phyloP scores from a whole-genome alignment of 2,329 filamentous ascomycete genomes.

The Exophiala sp. region DNA sequence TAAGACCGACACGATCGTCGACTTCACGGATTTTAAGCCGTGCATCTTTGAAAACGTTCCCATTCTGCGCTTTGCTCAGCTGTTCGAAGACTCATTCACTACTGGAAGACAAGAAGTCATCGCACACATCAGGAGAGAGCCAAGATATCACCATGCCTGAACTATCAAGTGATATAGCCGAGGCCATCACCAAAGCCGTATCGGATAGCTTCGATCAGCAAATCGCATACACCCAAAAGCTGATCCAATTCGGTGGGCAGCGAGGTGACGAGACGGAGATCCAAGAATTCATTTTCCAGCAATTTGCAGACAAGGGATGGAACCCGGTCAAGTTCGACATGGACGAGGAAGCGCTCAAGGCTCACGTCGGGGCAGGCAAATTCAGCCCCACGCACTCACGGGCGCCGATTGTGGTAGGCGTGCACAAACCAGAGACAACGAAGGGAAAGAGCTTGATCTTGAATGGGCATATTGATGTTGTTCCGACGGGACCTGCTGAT shows the following conservation, averaged over 20 bases:
- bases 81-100: too few species aligned
- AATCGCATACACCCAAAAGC: slow-evolving; percentile 20
- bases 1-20: background rate
- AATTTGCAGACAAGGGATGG: slow-evolving; percentile 18
- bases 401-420: slow-evolving; percentile 21
- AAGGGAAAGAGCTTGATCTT: slow-evolving; percentile 22
- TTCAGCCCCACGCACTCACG: slow-evolving; percentile 19
- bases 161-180: slow-evolving; percentile 16
- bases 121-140: background rate
- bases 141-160: slow-evolving; percentile 12
- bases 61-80: too few species aligned
- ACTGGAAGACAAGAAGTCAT: background rate
- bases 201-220: slow-evolving; percentile 17
- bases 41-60: too few species aligned
- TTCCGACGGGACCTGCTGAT: slow-evolving; percentile 20
- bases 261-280: slow-evolving; percentile 19
- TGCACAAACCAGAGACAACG: slow-evolving; percentile 17
- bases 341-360: slow-evolving; percentile 13
- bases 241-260: slow-evolving; percentile 22
- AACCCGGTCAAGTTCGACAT: slow-evolving; percentile 21
- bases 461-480: slow-evolving; percentile 23
- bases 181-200: slow-evolving; percentile 16
- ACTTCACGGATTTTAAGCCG: background rate
- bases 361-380: slow-evolving; percentile 20
- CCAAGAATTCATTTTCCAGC: slow-evolving; percentile 20